Evolutionary conservation across 78 protist genomes (phyloP).

Genomic region (Dictyostelium firmibasis): DNA sequence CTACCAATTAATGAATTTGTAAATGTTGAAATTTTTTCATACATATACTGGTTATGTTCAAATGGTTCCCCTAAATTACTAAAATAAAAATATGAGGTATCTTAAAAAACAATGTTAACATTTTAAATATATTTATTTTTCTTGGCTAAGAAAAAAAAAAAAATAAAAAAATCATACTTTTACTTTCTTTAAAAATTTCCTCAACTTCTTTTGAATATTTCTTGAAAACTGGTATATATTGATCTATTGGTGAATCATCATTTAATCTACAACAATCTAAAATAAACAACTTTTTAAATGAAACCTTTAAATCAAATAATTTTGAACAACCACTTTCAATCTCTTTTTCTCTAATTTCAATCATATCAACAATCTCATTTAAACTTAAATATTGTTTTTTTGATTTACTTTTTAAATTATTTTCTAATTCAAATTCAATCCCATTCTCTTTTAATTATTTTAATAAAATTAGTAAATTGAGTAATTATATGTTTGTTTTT

Average conservation of each 20-base stretch:
- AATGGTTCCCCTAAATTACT: background rate
- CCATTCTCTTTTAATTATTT: background rate
- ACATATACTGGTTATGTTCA: background rate
- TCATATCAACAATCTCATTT: background rate
- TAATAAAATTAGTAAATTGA: too few species aligned
- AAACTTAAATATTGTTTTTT: background rate
- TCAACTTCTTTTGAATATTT: background rate
- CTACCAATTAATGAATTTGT: background rate
- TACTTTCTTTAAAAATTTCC: background rate
- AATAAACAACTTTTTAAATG: background rate
- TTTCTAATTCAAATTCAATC: background rate
- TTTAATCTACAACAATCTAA: background rate
- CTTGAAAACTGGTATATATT: background rate
- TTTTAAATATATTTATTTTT: too few species aligned
- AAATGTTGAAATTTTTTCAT: background rate
- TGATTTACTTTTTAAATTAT: background rate
- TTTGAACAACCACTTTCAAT: background rate
- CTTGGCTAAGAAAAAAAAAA: too few species aligned
- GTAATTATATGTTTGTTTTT: too few species aligned
- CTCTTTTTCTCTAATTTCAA: background rate
- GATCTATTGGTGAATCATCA: background rate
- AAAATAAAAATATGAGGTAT: background rate
- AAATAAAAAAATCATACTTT: background rate
- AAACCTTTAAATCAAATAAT: background rate
- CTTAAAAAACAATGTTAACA: background rate